These are phyloP conservation scores for Urostyla sp. DNA, from an alignment of 73 alveolate species.

Conservation along the genomic window DNA sequence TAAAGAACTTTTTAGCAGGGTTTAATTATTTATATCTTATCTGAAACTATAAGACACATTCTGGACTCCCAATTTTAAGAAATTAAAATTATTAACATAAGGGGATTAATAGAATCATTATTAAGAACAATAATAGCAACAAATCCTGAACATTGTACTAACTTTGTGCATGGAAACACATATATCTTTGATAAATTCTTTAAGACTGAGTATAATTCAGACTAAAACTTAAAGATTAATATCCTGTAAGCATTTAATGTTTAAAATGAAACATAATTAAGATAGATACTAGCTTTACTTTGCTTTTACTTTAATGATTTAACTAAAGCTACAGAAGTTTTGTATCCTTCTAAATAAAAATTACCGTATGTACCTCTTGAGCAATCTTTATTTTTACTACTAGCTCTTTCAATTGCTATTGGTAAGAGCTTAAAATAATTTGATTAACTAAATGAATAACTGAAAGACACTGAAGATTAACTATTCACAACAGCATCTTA, in stretches of 20 bases:
- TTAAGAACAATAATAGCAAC: background rate
- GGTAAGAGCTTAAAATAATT: background rate
- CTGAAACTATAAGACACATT: too few species aligned
- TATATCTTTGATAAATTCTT: background rate
- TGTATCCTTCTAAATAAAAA: background rate
- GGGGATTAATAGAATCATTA: background rate
- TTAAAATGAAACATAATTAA: background rate
- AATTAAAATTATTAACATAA: background rate
- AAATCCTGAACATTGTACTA: background rate
- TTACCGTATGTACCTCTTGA: background rate
- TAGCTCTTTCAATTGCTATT: slow-evolving; percentile 8
- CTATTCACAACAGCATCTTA: background rate
- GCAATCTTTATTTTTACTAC: too few species aligned
- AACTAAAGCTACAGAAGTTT: background rate
- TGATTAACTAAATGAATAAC: background rate
- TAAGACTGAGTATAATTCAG: background rate
- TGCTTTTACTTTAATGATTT: slow-evolving; percentile 25
- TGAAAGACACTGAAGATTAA: background rate
- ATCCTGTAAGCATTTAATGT: background rate
- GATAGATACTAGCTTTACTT: slow-evolving; percentile 6
- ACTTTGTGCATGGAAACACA: background rate
- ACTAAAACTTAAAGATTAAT: background rate
- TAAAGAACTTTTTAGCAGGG: too few species aligned
- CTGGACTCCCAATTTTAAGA: too few species aligned
- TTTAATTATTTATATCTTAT: too few species aligned